These are phyloP conservation scores for Didymella segeticola DNA, from an alignment of 2,329 filamentous ascomycete species.

Conservation along the genomic window DNA sequence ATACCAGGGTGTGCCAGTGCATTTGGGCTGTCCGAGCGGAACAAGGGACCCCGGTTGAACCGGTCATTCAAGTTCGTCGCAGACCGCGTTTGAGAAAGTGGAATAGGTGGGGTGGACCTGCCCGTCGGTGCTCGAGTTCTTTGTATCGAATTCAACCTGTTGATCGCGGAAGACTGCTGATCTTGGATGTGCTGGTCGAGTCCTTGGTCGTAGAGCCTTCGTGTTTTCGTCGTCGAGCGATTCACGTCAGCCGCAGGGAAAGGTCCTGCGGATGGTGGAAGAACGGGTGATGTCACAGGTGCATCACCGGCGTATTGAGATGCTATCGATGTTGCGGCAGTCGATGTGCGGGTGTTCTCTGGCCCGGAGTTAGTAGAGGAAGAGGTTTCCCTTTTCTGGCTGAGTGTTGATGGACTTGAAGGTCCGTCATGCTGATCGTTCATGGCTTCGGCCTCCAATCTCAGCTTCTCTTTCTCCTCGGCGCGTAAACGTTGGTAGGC, in stretches of 20 bases:
- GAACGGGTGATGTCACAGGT: conserved; percentile 40
- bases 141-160: conserved; percentile 79
- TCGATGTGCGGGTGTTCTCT: conserved; percentile 73
- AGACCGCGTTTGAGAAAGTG: conserved; percentile 52
- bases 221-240: conserved; percentile 71
- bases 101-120: conserved; percentile 60
- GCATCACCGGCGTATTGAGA: conserved; percentile 65
- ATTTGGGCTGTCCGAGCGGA: conserved; percentile 57
- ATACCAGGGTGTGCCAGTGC: conserved; percentile 44
- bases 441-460: conserved; percentile 41
- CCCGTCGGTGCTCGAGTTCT: conserved; percentile 60
- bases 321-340: conserved; percentile 85
- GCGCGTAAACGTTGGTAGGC: conserved; percentile 80
- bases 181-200: conserved; percentile 81
- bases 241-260: conserved; percentile 57
- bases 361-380: conserved; percentile 82
- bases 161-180: conserved; percentile 77
- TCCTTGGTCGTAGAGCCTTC: conserved; percentile 82
- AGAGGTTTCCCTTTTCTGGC: conserved; percentile 78
- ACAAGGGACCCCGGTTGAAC: conserved; percentile 49
- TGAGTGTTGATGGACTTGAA: conserved; percentile 64
- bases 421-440: conserved; percentile 53
- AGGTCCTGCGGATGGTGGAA: conserved; percentile 32
- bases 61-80: conserved; percentile 57
- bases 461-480: conserved; percentile 56